These are phyloP conservation scores for Colletotrichum chrysophilum DNA, from an alignment of 2,329 filamentous ascomycete species.

Conservation along the genomic window DNA sequence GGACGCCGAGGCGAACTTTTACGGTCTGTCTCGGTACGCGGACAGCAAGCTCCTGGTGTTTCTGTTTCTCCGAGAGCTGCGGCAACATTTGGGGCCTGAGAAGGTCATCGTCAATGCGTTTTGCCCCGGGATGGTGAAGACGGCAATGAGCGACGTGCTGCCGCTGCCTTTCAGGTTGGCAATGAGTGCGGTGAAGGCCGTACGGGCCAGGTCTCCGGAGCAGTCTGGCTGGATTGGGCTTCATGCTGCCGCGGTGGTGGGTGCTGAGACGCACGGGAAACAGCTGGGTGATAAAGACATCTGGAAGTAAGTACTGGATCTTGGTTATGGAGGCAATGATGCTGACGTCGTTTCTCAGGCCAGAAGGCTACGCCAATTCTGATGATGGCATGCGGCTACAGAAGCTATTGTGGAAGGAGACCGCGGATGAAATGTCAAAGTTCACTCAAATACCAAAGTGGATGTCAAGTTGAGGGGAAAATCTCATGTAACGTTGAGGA, in stretches of 20 bases:
- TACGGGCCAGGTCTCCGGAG: neutral
- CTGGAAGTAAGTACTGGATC: neutral
- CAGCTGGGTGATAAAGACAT: neutral
- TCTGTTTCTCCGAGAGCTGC: neutral
- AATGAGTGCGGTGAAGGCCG: neutral
- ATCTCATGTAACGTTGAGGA: neutral
- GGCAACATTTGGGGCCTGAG: neutral
- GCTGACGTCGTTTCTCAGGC: neutral
- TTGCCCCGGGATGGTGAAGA: slow-evolving; percentile 12
- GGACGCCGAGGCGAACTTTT: neutral
- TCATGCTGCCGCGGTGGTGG: neutral
- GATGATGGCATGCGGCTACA: neutral
- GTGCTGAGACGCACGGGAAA: slow-evolving; percentile 6
- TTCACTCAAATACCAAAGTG: neutral
- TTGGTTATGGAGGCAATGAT: neutral
- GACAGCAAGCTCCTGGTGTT: neutral
- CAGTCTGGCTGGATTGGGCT: neutral
- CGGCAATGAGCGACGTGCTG: slow-evolving; percentile 1
- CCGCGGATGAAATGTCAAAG: neutral
- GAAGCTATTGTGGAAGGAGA: neutral
- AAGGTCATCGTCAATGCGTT: slow-evolving; percentile 6
- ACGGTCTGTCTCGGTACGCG: slow-evolving; percentile 1
- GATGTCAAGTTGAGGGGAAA: neutral
- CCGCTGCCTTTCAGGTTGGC: neutral
- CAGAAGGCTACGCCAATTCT: neutral